Base-by-base conservation (phyloP, 1,284 basidiomycete genomes). In the Volvariella surrecta region DNA sequence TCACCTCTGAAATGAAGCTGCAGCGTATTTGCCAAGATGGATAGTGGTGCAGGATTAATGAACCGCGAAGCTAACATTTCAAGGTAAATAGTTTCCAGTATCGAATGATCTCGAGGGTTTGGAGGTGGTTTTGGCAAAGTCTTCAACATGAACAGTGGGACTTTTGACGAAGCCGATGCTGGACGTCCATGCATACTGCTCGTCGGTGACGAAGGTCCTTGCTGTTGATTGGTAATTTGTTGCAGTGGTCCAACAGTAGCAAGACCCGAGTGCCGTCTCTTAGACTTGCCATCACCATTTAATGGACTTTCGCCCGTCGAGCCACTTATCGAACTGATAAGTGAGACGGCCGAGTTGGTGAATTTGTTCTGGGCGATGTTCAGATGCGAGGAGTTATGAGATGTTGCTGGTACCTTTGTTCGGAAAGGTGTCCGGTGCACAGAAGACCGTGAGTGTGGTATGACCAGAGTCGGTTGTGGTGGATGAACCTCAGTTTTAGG, bases 101-200 rank as follows among this genome's bases (percentile, higher is more conserved):
- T 49, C 0, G 70, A 69, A 54, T 86, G 82, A 49, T 86, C 79
- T n/a, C 78, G 66, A 3, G 81, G 82, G 52, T 84, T 76, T 3
- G 54, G 49, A 0, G 72, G 68, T 2, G 63, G 54, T 42, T 62
- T 64, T 9, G 63, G 56, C 44, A 56, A 48, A 4, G 62, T 63
- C 17, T 59, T 54, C 22, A 66, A 53, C 42, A 71, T 47, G 32
- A 61, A 58, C 4, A 56, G 34, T 7, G 34, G 13, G 8, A 15
- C 8, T 35, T 35, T 35, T 7, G 18, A 35, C 7, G 18, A 15
- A 7, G 34, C 4, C 34, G 24, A 28, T 6, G 6, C 6, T 6
- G 24, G 24, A 6, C 24, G 24, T 11, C 24, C 24, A 6, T 28
- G 24, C 24, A 28, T 28, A 11, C 24, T 28, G 24, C 24, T 28